Evolutionary conservation across 2,329 filamentous ascomycete genomes (phyloP), one percentile per base, ranked within the genome.

Genomic region (Thyridium curvatum): DNA sequence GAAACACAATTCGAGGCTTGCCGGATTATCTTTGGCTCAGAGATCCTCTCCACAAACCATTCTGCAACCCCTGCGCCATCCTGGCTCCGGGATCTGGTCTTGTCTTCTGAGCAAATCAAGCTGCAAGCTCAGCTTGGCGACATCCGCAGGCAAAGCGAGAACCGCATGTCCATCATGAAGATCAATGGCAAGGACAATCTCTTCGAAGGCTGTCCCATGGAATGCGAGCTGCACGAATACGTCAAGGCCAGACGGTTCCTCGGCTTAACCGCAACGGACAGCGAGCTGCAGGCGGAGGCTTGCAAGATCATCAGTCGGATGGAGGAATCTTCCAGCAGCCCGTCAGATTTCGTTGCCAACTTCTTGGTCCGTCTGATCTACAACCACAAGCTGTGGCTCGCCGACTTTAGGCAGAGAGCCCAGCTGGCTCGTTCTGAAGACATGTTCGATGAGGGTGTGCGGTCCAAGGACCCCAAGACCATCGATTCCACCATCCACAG

Each of bases 401-500:
- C 67, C 6, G 55, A 60, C 2, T 82, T 82, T 51, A 61, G 77
- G 32, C 66, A 70, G 44, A 69, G 77, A 8, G 75, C 75, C 2
- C 69, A 71, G 45, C 59, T 82, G 7, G 75, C 77, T 6, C 68
- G 74, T 15, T 74, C 64, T 32, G 74, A 77, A 42, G 76, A 77
- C 42, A 65, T 79, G 30, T 64, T 62, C 15, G 64, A 71, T 31
- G 62, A 65, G 13, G 55, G 65, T 31, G 62, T 65, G 32, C 65
- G 72, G 18, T 73, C 73, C 12, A 72, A 65, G 4, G 73, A 79
- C 46, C 68, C 69, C 3, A 71, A 56, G 34, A 71, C 66, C 7
- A 76, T 79, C 35, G 75, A 79, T 53, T 77, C 74, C 15, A 77
- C 72, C 10, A 72, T 81, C 35, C 71, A 78, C 53, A 80, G 71